These are phyloP conservation scores for Aspergillus jensenii DNA, from an alignment of 2,329 filamentous ascomycete genomes.

Conservation along the genomic window DNA sequence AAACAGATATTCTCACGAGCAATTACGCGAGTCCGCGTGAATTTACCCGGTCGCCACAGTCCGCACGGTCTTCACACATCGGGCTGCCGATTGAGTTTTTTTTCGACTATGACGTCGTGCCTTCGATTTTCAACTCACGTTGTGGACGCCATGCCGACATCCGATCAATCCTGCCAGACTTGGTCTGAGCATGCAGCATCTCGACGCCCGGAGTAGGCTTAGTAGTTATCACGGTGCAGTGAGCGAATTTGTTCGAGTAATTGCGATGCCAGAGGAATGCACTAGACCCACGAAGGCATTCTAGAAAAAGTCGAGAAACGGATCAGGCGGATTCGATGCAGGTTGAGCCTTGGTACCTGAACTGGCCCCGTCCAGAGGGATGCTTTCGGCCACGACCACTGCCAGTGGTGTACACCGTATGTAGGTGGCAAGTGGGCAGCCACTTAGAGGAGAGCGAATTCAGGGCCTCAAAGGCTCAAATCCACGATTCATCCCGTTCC, in stretches of 20 bases:
- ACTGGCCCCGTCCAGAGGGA: slow-evolving; percentile 1
- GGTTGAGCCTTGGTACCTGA: slow-evolving; percentile 6
- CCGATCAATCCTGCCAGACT: slow-evolving; percentile 1
- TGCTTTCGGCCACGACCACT: slow-evolving; percentile 8
- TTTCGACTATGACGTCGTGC: slow-evolving; percentile 6
- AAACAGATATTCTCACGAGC: background rate
- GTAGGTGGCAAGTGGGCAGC: background rate
- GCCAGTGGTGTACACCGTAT: background rate
- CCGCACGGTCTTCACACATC: background rate
- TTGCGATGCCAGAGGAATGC: slow-evolving; percentile 13
- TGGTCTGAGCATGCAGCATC: background rate
- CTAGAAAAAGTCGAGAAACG: slow-evolving; percentile 38
- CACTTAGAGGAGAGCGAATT: background rate
- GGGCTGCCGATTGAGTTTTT: slow-evolving; percentile 8
- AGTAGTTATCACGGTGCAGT: background rate
- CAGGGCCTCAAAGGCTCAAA: background rate
- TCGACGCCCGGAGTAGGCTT: background rate
- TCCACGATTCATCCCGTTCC: background rate
- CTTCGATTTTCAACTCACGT: background rate
- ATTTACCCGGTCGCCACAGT: slow-evolving; percentile 12
- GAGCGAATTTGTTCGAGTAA: background rate
- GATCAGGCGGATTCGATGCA: slow-evolving; percentile 15
- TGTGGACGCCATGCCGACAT: slow-evolving; percentile 8
- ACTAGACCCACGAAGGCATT: slow-evolving; percentile 27
- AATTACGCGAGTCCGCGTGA: slow-evolving; percentile 1